Conservation (phyloP, 176 grass and related monocot species). For the Avena atlantica region DNA sequence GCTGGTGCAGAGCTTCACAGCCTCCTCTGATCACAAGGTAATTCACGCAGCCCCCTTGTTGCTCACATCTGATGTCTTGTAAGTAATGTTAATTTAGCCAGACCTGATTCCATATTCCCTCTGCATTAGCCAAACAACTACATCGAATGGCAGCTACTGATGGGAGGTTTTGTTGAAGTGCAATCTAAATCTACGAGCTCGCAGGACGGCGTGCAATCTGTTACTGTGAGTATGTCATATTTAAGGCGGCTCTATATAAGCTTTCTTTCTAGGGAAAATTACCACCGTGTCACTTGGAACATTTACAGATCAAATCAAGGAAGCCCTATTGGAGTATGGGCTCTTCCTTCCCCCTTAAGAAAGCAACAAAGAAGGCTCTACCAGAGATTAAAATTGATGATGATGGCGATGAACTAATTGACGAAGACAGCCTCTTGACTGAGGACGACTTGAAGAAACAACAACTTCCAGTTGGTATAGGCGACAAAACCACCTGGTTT, state of each 20-base stretch:
- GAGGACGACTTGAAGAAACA: conserved; percentile 92
- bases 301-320: conserved; percentile 72
- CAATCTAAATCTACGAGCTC: neutral
- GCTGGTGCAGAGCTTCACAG: conserved; percentile 32
- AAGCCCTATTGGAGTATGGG: conserved; percentile 82
- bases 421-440: conserved; percentile 84
- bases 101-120: neutral
- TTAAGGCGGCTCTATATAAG: neutral
- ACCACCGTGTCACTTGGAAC: neutral
- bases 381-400: conserved; percentile 80
- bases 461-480: conserved; percentile 70
- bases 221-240: conserved; percentile 41
- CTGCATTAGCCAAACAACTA: conserved; percentile 41
- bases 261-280: too few relatives aligned
- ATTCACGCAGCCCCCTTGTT: neutral
- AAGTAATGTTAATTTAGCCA: neutral
- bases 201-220: conserved; percentile 38
- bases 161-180: conserved; percentile 57
- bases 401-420: conserved; percentile 59
- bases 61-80: neutral
- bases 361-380: conserved; percentile 48
- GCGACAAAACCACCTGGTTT: conserved; percentile 4
- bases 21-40: conserved; percentile 52
- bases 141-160: conserved; percentile 50
- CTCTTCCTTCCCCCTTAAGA: conserved; percentile 85